Conservation (phyloP, 768 basidiomycete genomes). For the Cystofilobasidium ferigula region DNA sequence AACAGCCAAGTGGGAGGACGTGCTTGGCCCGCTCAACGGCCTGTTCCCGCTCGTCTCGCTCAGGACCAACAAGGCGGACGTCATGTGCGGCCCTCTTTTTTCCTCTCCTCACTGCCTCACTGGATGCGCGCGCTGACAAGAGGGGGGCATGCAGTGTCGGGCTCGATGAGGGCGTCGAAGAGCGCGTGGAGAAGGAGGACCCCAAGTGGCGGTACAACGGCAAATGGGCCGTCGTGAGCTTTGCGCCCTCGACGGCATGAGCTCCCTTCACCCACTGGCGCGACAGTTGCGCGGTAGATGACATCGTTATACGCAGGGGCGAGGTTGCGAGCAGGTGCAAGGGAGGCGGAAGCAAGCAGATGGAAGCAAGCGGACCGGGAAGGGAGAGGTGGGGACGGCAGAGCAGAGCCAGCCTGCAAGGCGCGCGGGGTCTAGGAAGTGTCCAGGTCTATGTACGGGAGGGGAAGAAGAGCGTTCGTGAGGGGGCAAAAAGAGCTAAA, state of each 20-base stretch:
- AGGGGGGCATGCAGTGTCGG: constrained; percentile 47
- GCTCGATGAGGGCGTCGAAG: constrained; percentile 55
- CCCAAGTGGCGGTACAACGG: constrained; percentile 49
- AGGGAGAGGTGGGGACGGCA: too few relatives aligned
- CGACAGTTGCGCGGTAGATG: too few relatives aligned
- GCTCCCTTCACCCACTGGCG: too few relatives aligned
- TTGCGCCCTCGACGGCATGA: background rate
- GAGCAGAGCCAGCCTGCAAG: too few relatives aligned
- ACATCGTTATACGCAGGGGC: too few relatives aligned
- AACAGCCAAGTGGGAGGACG: constrained; percentile 59
- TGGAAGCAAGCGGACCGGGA: too few relatives aligned
- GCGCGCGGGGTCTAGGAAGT: too few relatives aligned
- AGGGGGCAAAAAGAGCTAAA: too few relatives aligned
- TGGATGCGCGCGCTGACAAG: background rate
- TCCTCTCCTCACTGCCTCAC: background rate
- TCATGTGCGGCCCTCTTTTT: constrained; percentile 43
- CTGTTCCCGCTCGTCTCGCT: constrained; percentile 55
- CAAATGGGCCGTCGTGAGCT: constrained; percentile 44
- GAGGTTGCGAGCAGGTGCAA: too few relatives aligned
- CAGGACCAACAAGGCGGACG: constrained; percentile 91
- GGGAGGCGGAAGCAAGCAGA: too few relatives aligned
- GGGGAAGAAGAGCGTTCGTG: too few relatives aligned
- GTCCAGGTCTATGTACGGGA: too few relatives aligned
- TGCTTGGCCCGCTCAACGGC: constrained; percentile 58
- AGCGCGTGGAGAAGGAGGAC: constrained; percentile 50